Evolutionary conservation across 2,329 filamentous ascomycete genomes (phyloP).

Genomic region (Thielaviopsis euricoi): DNA sequence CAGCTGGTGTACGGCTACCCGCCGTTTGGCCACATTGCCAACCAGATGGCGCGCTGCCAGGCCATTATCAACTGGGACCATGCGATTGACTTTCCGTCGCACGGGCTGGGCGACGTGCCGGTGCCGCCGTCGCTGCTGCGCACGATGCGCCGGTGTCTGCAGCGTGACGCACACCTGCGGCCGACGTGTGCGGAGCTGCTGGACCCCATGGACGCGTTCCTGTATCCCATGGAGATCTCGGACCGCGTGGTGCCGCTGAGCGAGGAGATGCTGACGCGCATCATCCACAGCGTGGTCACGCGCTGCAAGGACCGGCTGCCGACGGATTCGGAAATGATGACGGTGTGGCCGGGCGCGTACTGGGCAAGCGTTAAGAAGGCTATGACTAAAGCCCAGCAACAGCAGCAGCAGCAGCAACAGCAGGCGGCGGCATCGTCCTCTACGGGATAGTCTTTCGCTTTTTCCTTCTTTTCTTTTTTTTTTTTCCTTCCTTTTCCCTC

Average conservation of each 20-base stretch:
- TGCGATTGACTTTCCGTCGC: constrained; percentile 52
- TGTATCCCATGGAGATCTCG: constrained; percentile 42
- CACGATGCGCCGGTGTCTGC: constrained; percentile 46
- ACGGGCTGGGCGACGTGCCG: constrained; percentile 47
- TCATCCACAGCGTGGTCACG: constrained; percentile 45
- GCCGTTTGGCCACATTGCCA: constrained; percentile 82
- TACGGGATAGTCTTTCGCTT: background rate
- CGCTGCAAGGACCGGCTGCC: constrained; percentile 42
- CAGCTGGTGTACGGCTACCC: constrained; percentile 97
- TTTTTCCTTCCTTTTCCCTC: background rate
- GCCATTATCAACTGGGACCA: constrained; percentile 71
- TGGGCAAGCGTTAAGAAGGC: constrained; percentile 42
- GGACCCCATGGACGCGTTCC: constrained; percentile 40
- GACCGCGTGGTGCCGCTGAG: constrained; percentile 41
- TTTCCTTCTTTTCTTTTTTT: background rate
- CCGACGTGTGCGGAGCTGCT: constrained; percentile 49
- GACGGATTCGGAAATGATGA: constrained; percentile 37
- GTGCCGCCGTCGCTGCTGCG: constrained; percentile 43
- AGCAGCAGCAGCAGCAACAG: constrained; percentile 5
- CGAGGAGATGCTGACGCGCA: constrained; percentile 43
- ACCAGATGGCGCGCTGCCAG: constrained; percentile 72
- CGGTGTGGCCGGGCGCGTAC: constrained; percentile 43
- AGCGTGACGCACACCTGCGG: constrained; percentile 43
- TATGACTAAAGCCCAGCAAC: constrained; percentile 15
- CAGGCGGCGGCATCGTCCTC: background rate